Evolutionary conservation across 495 filamentous ascomycete genomes (phyloP).

Genomic region (Neurospora sp.): DNA sequence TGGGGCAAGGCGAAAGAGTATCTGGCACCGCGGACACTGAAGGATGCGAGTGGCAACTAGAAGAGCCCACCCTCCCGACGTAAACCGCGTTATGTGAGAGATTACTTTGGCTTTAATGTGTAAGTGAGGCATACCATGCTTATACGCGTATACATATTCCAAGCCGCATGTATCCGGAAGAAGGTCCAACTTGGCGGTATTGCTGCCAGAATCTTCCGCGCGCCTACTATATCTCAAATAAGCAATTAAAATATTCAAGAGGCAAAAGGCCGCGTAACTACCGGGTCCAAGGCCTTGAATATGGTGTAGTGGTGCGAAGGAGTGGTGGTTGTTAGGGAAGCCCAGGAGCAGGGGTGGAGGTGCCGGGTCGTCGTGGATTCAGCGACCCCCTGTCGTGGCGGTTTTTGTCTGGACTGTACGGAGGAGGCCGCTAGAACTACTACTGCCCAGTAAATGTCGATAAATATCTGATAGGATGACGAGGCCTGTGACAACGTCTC

Average conservation of each 20-base stretch:
- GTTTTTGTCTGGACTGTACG: not conserved
- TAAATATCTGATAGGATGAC: not conserved
- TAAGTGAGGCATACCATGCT: not conserved
- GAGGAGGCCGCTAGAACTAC: not conserved
- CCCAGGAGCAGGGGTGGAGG: not conserved
- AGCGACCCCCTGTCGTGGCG: not conserved
- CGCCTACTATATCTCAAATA: not conserved
- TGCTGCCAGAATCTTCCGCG: not conserved
- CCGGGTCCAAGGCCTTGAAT: not conserved
- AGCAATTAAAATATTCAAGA: not conserved
- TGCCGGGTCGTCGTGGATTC: not conserved
- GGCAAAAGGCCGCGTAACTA: not conserved
- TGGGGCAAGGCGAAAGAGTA: constrained; percentile 61
- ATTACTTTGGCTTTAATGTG: not conserved
- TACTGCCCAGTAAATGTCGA: not conserved
- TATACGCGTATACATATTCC: not conserved
- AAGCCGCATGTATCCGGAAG: not conserved
- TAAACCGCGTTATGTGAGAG: not conserved
- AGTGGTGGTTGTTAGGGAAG: not conserved
- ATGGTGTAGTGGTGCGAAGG: not conserved
- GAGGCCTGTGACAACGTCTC: not conserved
- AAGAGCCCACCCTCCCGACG: not conserved
- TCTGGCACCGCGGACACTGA: constrained; percentile 27
- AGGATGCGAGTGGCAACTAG: not conserved
- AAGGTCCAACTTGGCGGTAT: not conserved